Evolutionary conservation across 1,284 basidiomycete species (phyloP), one percentile per base, ranked within the genome.

Genomic region (Tylopilus sp.): DNA sequence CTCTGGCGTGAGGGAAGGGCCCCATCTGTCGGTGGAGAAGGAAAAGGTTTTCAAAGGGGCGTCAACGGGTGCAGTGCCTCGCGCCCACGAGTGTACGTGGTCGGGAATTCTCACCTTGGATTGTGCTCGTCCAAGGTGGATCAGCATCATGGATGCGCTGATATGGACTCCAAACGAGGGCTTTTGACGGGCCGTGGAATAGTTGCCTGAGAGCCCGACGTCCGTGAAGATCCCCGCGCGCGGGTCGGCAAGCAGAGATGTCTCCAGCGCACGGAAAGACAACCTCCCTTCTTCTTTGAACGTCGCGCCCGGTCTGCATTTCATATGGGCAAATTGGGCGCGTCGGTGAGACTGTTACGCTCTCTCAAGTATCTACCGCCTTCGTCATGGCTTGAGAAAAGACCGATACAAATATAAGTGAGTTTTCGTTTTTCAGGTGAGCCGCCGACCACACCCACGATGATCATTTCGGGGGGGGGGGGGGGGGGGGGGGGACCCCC

Each of bases 331-430:
- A 25, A 21, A 21, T 35, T 19, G 39, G 26, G 35, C 21, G 18
- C 15, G 18, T 10, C 21, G 25, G 15, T 51, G 49, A 59, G 37
- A 38, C 46, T 23, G 23, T 23, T 23, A 29, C 7, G 4, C 21
- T 26, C 10, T 15, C 16, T 34, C 28, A 28, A 4, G 16, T 38
- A 3, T 26, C n/a, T 28, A 33, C 6, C 15, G 26, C 13, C 25
- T 25, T 18, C 15, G 35, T 19, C 19, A 31, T 21, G 9, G 13
- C 18, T n/a, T 21, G 18, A 44, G 25, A 33, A 36, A 40, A 21
- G 25, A 30, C 2, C 18, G 21, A 9, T 25, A 28, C 28, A 35
- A 35, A 35, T 19, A 35, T 35, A 19, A 19, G 18, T 7, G 18
- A 19, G 11, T 36, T 21, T 15, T 21, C 16, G 11, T 35, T 19